Percentiles rank a stretch among this genome's conserved stretches.
These are phyloP conservation scores for Neofusicoccum sp. DNA, from an alignment of 2,329 filamentous ascomycete genomes.

Conservation along the genomic window DNA sequence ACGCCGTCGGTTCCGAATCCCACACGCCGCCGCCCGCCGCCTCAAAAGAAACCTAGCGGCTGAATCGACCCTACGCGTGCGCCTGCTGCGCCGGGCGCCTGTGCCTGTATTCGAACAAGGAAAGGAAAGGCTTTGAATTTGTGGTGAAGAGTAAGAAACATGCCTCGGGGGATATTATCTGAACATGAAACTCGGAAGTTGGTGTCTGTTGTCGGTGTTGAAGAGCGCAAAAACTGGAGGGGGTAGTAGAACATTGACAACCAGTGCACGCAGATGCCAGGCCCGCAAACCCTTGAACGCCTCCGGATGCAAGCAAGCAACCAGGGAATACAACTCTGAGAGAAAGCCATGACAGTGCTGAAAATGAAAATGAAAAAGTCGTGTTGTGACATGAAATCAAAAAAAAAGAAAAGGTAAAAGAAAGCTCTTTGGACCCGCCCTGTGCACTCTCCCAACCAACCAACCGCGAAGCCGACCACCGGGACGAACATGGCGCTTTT, in stretches of 20 bases:
- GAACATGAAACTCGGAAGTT: slow-evolving; percentile 6
- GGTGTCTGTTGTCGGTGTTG: slow-evolving; percentile 9
- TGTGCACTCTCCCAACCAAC: slow-evolving; percentile 13
- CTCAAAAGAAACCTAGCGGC: not conserved
- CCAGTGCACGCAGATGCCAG: slow-evolving; percentile 16
- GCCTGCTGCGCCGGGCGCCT: not conserved
- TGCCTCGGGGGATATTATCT: slow-evolving; percentile 14
- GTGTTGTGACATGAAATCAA: slow-evolving; percentile 22
- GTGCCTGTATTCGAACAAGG: slow-evolving; percentile 6
- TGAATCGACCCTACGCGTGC: slow-evolving; percentile 2
- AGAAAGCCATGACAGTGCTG: slow-evolving; percentile 20
- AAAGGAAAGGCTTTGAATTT: slow-evolving; percentile 10
- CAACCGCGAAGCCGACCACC: slow-evolving; percentile 4
- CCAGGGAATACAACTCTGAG: slow-evolving; percentile 19
- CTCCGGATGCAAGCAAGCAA: slow-evolving; percentile 15
- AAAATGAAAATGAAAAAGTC: slow-evolving; percentile 12
- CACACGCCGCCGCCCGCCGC: not conserved
- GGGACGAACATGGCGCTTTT: not conserved
- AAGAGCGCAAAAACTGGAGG: not conserved
- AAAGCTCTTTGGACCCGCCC: slow-evolving; percentile 15
- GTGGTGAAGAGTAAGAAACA: not conserved
- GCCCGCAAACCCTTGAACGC: slow-evolving; percentile 19
- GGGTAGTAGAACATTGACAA: slow-evolving; percentile 17
- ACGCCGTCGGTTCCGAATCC: not conserved
- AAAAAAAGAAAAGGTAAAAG: not conserved